Conservation (phyloP, 73 alveolate species). For the Symbiodinium natans region DNA sequence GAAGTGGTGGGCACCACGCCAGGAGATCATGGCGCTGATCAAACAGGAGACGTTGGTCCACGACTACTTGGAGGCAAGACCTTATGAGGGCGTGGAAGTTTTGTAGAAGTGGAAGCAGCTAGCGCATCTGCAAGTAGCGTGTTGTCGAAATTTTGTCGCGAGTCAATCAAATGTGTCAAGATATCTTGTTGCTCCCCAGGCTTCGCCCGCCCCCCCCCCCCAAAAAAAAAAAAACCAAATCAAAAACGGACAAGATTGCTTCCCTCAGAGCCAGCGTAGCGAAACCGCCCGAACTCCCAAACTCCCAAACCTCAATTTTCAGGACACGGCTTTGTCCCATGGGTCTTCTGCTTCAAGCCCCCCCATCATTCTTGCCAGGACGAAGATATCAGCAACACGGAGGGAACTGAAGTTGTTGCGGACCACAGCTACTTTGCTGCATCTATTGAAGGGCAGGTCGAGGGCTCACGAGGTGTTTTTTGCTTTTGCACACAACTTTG, state of each 20-base stretch:
- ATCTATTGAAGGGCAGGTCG: not conserved
- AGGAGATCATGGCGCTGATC: slow-evolving; percentile 54
- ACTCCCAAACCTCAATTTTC: too few relatives aligned
- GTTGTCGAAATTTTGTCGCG: too few relatives aligned
- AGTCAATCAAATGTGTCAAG: too few relatives aligned
- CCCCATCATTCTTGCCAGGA: not conserved
- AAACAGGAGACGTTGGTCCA: slow-evolving; percentile 40
- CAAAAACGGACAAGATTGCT: too few relatives aligned
- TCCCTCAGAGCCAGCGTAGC: too few relatives aligned
- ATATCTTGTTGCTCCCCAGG: too few relatives aligned
- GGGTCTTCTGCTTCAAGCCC: too few relatives aligned
- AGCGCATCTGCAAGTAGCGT: not conserved
- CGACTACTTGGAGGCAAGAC: slow-evolving; percentile 30
- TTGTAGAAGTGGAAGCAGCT: not conserved
- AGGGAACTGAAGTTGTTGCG: slow-evolving; percentile 47
- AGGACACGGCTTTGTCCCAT: not conserved
- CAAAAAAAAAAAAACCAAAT: too few relatives aligned
- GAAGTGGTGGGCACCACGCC: too few relatives aligned
- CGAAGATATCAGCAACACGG: not conserved
- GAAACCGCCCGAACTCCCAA: too few relatives aligned
- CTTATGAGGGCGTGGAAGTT: too few relatives aligned
- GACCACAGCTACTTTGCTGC: slow-evolving; percentile 30
- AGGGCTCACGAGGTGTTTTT: not conserved
- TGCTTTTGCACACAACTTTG: not conserved
- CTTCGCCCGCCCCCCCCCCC: too few relatives aligned